Evolutionary conservation across 306 rosid species (phyloP), one percentile per base, ranked within the genome.

Genomic region (Boehmeria nivea): DNA sequence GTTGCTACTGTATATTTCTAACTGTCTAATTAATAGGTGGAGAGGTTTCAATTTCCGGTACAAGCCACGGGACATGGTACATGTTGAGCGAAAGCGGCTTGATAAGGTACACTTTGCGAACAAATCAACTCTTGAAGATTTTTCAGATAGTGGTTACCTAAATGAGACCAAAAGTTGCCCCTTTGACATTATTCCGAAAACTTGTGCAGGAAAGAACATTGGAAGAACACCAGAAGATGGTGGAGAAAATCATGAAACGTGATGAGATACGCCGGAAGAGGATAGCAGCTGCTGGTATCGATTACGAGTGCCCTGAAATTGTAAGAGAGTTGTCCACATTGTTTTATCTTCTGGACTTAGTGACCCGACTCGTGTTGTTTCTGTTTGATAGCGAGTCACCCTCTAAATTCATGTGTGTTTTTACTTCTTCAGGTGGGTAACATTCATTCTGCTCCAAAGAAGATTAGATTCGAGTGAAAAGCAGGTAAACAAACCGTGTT

Each of bases 211-310:
- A 83, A 70, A 77, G 88, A 65, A 88, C 94, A 14, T 48, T 63
- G 74, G 81, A 69, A 52, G 96, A 80, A 68, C 90, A 74, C 69
- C 58, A 50, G 59, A 90, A 81, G 67, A 62, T 86, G 61, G 83
- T 86, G 38, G 86, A 67, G 10, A 83, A 69, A 63, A 72, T 90
- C 46, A 6, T 75, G 63, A 86, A 80, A 68, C 80, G 75, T 46
- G 78, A 78, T 71, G 63, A 62, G 68, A 77, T 60, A 36, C 77
- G 87, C 34, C 70, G 62, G 62, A 84, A 73, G 78, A 81, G 69
- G 70, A 77, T 90, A 65, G 89, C 69, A 65, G 90, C 88, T 60
- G 90, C 88, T 61, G 94, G 94, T 56, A 81, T 90, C 49, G 94
- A 86, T 34, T 90, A 86, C 7, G 80, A 83, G 60, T 83, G 90